These are phyloP conservation scores for Neurospora terricola DNA, from an alignment of 495 filamentous ascomycete genomes.

Conservation along the genomic window DNA sequence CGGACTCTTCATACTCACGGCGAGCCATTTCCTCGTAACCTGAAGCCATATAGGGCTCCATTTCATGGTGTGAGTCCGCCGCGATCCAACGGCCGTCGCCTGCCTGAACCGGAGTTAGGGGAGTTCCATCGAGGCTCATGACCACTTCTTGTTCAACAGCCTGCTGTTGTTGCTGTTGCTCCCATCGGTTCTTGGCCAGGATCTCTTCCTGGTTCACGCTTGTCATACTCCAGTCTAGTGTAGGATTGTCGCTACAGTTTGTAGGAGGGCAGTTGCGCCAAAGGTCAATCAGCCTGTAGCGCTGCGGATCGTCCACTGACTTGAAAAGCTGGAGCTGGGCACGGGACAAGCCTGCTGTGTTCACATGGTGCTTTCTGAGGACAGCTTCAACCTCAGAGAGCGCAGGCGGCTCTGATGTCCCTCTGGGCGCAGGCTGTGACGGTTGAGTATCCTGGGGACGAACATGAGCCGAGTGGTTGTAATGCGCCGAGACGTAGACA, in stretches of 20 bases:
- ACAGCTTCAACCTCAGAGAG: slow-evolving; percentile 31
- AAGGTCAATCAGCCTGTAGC: slow-evolving; percentile 51
- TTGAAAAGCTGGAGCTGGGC: slow-evolving; percentile 54
- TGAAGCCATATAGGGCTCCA: slow-evolving; percentile 61
- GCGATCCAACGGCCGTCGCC: slow-evolving; percentile 40
- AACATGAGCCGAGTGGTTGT: slow-evolving; percentile 60
- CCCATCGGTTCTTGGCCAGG: slow-evolving; percentile 40
- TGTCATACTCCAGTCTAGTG: slow-evolving; percentile 35
- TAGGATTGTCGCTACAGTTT: slow-evolving; percentile 28
- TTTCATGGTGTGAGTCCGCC: slow-evolving; percentile 11
- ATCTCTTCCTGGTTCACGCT: slow-evolving; percentile 41
- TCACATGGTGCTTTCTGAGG: slow-evolving; percentile 37
- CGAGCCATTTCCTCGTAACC: slow-evolving; percentile 52
- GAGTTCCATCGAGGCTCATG: slow-evolving; percentile 40
- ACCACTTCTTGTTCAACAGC: slow-evolving; percentile 9
- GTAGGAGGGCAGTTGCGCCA: slow-evolving; percentile 52
- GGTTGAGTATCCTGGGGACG: slow-evolving; percentile 19
- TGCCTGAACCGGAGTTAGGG: slow-evolving; percentile 40
- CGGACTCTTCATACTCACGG: slow-evolving; percentile 39
- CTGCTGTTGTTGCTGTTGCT: slow-evolving; percentile 30
- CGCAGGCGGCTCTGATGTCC: slow-evolving; percentile 39
- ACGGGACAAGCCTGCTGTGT: slow-evolving; percentile 43
- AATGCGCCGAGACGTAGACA: slow-evolving; percentile 63
- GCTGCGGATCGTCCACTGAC: slow-evolving; percentile 46
- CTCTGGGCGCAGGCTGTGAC: slow-evolving; percentile 21